Conservation (phyloP, 202 grass and related monocot species). For the Sporobolus alterniflorus region DNA sequence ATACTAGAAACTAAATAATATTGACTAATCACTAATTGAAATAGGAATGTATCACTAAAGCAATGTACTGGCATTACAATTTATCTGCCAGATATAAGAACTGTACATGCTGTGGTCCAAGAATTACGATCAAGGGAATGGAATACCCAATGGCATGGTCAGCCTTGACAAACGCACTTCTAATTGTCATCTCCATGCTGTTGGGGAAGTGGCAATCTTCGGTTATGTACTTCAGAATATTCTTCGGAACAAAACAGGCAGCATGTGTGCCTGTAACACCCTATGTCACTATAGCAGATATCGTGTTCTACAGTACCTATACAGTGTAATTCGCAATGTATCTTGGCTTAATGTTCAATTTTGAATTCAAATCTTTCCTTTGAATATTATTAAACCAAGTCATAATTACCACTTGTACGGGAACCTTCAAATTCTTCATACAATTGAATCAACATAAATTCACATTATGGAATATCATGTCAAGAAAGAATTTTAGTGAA, state of each 20-base stretch:
- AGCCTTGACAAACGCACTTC: constrained; percentile 75
- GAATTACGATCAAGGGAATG: constrained; percentile 77
- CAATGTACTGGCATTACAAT: constrained; percentile 8
- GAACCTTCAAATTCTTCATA: too few relatives aligned
- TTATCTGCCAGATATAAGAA: constrained; percentile 81
- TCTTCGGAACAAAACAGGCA: constrained; percentile 79
- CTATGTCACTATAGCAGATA: too few relatives aligned
- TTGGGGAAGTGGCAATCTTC: constrained; percentile 83
- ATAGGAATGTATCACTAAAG: not conserved
- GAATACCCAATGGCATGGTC: constrained; percentile 91
- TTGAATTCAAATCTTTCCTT: too few relatives aligned
- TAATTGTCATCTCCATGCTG: constrained; percentile 71
- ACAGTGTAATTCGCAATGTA: too few relatives aligned
- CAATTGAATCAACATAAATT: too few relatives aligned
- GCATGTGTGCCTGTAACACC: constrained; percentile 91
- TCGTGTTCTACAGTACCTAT: too few relatives aligned
- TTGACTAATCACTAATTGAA: not conserved
- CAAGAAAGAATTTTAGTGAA: too few relatives aligned
- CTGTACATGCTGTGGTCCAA: constrained; percentile 84
- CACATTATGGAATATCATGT: too few relatives aligned
- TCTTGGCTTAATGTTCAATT: too few relatives aligned
- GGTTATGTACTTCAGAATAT: constrained; percentile 87
- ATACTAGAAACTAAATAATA: not conserved
- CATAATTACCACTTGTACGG: too few relatives aligned
- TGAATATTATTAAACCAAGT: too few relatives aligned